Evolutionary conservation across 345 rosid species (phyloP).

Genomic region (Conringia planisiliqua): DNA sequence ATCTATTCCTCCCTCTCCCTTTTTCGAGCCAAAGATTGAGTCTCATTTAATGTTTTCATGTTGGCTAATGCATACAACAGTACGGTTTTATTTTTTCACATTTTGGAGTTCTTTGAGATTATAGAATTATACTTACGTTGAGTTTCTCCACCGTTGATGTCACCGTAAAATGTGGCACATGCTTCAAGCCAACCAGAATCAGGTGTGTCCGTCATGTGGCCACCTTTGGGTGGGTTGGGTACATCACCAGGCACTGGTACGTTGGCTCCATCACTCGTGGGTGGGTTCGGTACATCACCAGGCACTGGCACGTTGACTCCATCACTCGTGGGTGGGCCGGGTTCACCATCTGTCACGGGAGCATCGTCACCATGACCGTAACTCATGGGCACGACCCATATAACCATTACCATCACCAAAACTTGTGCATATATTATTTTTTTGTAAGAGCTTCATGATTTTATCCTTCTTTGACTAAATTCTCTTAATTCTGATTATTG

Average conservation of each 20-base stretch:
- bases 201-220: neutral
- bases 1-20: neutral
- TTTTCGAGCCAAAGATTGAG: neutral
- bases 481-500: neutral
- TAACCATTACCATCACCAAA: neutral
- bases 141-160: conserved; percentile 22
- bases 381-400: conserved; percentile 15
- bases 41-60: neutral
- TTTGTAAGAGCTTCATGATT: neutral
- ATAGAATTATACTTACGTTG: conserved; percentile 8
- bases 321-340: neutral
- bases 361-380: neutral
- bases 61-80: neutral
- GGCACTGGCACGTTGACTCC: neutral
- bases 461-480: neutral
- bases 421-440: neutral
- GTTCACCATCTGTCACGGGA: neutral
- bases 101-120: neutral
- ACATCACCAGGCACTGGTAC: no score
- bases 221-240: neutral
- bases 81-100: no score
- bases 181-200: neutral
- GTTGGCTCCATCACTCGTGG: no score
- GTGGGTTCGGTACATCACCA: no score
- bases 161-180: conserved; percentile 33